Evolutionary conservation across 768 basidiomycete species (phyloP).

Genomic region (Pholiota microspora): DNA sequence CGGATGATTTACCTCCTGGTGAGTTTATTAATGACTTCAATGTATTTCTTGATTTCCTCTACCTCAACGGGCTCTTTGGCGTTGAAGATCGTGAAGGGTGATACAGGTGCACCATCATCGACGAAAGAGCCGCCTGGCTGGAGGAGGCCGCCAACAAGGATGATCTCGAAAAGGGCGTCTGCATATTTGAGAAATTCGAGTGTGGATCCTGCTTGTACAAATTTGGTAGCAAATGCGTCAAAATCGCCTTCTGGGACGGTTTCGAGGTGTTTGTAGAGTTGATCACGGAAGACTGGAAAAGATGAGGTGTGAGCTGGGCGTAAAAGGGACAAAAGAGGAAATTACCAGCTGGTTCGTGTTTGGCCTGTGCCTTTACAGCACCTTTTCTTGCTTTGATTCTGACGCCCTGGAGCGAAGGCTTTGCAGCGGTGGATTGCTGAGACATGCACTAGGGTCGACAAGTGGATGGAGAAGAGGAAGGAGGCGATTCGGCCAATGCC

Average conservation of each 20-base stretch:
- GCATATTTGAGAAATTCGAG: constrained; percentile 98
- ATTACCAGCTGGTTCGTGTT: constrained; percentile 83
- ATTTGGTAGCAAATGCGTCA: constrained; percentile 76
- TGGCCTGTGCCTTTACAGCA: constrained; percentile 88
- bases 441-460: constrained; percentile 72
- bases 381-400: constrained; percentile 93
- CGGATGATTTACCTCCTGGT: constrained; percentile 71
- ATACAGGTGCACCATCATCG: constrained; percentile 82
- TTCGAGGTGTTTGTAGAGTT: constrained; percentile 89
- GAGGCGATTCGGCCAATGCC: constrained; percentile 21
- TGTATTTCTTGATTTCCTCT: constrained; percentile 88
- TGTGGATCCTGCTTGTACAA: constrained; percentile 87
- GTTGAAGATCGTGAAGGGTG: constrained; percentile 86
- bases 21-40: constrained; percentile 94
- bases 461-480: constrained; percentile 23
- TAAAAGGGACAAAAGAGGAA: constrained; percentile 6
- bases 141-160: constrained; percentile 92
- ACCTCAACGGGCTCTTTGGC: constrained; percentile 75
- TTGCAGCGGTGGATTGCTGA: constrained; percentile 80
- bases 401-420: constrained; percentile 92
- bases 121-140: constrained; percentile 93
- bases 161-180: constrained; percentile 93
- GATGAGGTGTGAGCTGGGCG: background rate
- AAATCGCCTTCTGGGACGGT: constrained; percentile 78
- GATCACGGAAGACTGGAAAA: constrained; percentile 82